phyloP scores from a whole-genome alignment of 1,139 yeast species.

The Nakaseomyces kungkrabaensis region DNA sequence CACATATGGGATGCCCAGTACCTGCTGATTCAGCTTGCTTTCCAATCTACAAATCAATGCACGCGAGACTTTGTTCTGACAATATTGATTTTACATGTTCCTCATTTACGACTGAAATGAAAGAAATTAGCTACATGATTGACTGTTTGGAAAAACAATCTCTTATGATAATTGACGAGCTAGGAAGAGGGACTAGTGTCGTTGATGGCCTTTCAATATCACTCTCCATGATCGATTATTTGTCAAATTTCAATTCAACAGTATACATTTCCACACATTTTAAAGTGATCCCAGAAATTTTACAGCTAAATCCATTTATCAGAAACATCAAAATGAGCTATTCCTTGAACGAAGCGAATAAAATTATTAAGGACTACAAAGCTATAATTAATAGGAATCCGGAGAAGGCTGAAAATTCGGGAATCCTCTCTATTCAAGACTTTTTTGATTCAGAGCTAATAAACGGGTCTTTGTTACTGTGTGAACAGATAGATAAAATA shows the following conservation, averaged over 20 bases:
- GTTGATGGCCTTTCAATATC: conserved; percentile 36
- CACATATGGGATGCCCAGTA: conserved; percentile 38
- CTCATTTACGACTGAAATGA: conserved; percentile 38
- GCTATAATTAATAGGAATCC: not conserved
- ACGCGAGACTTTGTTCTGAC: conserved; percentile 34
- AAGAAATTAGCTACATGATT: conserved; percentile 36
- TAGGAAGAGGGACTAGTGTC: conserved; percentile 38
- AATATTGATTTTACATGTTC: conserved; percentile 31
- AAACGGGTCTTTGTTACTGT: not conserved
- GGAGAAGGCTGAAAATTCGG: not conserved
- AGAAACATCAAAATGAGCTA: conserved; percentile 28
- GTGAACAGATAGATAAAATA: not conserved
- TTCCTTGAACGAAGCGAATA: conserved; percentile 6
- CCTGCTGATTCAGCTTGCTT: conserved; percentile 36
- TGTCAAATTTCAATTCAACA: conserved; percentile 23
- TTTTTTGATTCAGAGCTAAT: not conserved
- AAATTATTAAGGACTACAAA: not conserved
- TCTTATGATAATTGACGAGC: conserved; percentile 37
- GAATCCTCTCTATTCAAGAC: not conserved
- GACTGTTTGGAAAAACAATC: conserved; percentile 28
- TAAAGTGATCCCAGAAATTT: conserved; percentile 30
- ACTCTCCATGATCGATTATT: conserved; percentile 32
- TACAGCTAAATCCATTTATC: conserved; percentile 28
- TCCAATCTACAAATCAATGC: conserved; percentile 32
- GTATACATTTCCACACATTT: conserved; percentile 36